These are phyloP conservation scores for Sodiomyces alkalinus DNA, from an alignment of 2,329 filamentous ascomycete genomes.

Conservation along the genomic window DNA sequence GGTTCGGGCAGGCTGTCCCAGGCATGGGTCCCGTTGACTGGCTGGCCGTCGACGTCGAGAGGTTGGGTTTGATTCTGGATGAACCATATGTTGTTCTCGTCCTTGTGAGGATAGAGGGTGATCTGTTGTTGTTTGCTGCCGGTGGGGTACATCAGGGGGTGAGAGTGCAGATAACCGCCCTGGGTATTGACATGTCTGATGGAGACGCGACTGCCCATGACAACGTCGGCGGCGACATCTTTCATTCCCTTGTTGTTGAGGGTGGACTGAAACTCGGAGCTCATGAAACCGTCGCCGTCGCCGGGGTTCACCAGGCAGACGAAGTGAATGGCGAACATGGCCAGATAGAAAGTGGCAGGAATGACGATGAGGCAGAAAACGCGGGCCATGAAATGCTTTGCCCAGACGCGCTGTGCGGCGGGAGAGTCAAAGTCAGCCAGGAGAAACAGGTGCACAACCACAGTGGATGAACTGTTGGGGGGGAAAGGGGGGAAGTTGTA, in stretches of 20 bases:
- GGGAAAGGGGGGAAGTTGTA: conserved; percentile 3
- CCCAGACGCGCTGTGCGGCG: conserved; percentile 57
- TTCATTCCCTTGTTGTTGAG: conserved; percentile 95
- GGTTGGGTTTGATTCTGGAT: conserved; percentile 95
- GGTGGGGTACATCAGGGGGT: conserved; percentile 91
- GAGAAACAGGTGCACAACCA: background rate
- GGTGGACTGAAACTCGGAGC: conserved; percentile 95
- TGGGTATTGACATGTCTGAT: conserved; percentile 95
- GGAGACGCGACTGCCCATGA: conserved; percentile 71
- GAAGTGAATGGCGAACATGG: conserved; percentile 97
- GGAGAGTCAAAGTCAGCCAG: conserved; percentile 6
- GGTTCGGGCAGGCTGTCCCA: conserved; percentile 69
- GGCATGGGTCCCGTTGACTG: conserved; percentile 64
- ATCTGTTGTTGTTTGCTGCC: conserved; percentile 98
- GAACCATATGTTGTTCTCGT: conserved; percentile 92
- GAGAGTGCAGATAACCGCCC: conserved; percentile 93
- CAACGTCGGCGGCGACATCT: conserved; percentile 83
- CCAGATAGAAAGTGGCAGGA: conserved; percentile 80
- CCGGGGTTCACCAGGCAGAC: conserved; percentile 84
- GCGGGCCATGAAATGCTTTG: conserved; percentile 88
- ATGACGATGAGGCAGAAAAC: conserved; percentile 85
- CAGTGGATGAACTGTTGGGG: background rate
- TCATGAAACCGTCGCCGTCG: conserved; percentile 98
- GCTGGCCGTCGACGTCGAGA: conserved; percentile 55
- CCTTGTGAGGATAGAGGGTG: conserved; percentile 96